Evolutionary conservation across 2,329 filamentous ascomycete genomes (phyloP).

Genomic region (Hypoxylon sp.): DNA sequence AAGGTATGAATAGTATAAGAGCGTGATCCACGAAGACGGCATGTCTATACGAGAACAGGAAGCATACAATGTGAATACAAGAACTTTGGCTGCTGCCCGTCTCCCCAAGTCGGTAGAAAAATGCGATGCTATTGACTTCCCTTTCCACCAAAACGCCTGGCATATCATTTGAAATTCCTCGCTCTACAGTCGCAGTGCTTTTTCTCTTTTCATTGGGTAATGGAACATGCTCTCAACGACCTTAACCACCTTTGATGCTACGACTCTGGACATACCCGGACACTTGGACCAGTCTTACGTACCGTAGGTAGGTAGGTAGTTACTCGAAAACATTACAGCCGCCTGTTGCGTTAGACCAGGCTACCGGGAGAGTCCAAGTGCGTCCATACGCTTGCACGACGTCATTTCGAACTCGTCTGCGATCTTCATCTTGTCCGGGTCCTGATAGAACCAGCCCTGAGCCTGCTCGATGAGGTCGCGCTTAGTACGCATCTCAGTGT

Average conservation of each 20-base stretch:
- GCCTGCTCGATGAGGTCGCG: conserved; percentile 80
- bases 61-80: conserved; percentile 16
- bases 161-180: conserved; percentile 10
- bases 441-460: conserved; percentile 87
- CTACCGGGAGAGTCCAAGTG: conserved; percentile 56
- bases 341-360: neutral
- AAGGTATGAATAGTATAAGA: neutral
- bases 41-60: conserved; percentile 6
- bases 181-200: neutral
- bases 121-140: conserved; percentile 13
- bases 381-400: conserved; percentile 65
- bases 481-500: conserved; percentile 76
- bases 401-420: conserved; percentile 69
- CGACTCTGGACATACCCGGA: neutral
- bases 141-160: conserved; percentile 14
- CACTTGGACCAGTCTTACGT: neutral
- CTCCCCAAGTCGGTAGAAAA: neutral
- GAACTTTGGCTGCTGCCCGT: neutral
- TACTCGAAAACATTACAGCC: neutral
- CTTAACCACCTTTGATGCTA: neutral
- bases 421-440: conserved; percentile 81
- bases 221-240: neutral
- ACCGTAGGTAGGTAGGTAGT: too few species aligned
- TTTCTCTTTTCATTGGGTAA: conserved; percentile 2
- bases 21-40: neutral